Base-by-base conservation (phyloP, 2,329 filamentous ascomycete species). In the Capronia coronata region DNA sequence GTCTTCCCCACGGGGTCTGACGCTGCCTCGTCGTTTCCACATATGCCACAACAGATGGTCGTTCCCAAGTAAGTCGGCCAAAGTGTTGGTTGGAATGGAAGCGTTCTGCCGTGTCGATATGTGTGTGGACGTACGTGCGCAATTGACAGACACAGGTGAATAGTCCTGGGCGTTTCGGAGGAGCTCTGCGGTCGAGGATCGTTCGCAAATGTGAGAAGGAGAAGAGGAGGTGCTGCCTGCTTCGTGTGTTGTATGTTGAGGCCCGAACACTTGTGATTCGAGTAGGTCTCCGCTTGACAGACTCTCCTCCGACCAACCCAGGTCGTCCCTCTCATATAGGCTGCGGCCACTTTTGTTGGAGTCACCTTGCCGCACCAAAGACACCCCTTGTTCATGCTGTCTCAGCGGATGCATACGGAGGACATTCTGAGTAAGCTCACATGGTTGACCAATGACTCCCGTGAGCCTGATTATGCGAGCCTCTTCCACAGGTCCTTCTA, bases 401-500 rank as follows among this genome's bases (percentile, higher is more conserved):
- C 35, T 56, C 50, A 54, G 54, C 54, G 54, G 54, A 56, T 54
- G 54, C 51, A 44, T 49, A 46, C 54, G 54, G 54, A 51, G 54
- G 48, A 54, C 29, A 49, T 54, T 44, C 48, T 56, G 54, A 54
- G 54, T 54, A 52, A 56, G 54, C 54, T 42, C 49, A 30, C 13
- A 40, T 13, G 32, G 25, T 11, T 42, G 30, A 48, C 54, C 54
- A 54, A 54, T 56, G 21, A 47, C 32, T 13, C 43, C 13, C 8
- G 38, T 9, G 11, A 21, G 34, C 29, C 40, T 29, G 43, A 49
- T 44, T 47, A 35, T 39, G 45, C 27, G 25, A 11, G 32, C 18
- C 22, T 45, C 37, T 42, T 43, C 30, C 21, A 53, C 48, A 48
- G 44, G 44, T 46, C 34, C 41, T 41, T 49, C 48, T 14, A 34